These are phyloP conservation scores for Penicillium fimorum DNA, from an alignment of 495 filamentous ascomycete species.

Conservation along the genomic window DNA sequence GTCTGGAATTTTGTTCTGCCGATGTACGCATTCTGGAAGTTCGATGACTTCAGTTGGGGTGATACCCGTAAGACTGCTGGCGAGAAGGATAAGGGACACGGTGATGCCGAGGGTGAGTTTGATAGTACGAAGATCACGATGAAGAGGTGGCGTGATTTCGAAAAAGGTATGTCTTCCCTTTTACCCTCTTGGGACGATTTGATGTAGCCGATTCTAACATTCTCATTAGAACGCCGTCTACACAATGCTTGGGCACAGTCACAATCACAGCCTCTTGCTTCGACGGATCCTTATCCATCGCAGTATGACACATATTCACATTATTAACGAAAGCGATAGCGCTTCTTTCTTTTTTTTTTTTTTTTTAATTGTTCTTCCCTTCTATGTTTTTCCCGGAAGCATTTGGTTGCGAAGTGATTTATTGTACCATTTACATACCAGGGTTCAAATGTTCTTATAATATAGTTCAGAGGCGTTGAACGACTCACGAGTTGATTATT, in stretches of 20 bases:
- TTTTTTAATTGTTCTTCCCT: conserved; percentile 2
- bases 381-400: neutral
- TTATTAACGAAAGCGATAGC: conserved; percentile 25
- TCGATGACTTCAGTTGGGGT: conserved; percentile 99
- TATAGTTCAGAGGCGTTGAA: conserved; percentile 11
- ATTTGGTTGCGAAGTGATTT: conserved; percentile 18
- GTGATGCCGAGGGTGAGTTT: conserved; percentile 91
- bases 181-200: neutral
- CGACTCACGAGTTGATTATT: conserved; percentile 15
- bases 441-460: conserved; percentile 14
- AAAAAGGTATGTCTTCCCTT: conserved; percentile 58
- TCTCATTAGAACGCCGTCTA: conserved; percentile 25
- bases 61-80: conserved; percentile 95
- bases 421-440: conserved; percentile 24
- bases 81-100: conserved; percentile 80
- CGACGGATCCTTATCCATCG: conserved; percentile 21
- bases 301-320: conserved; percentile 35
- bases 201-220: conserved; percentile 6
- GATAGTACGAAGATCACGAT: conserved; percentile 98
- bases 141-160: conserved; percentile 97
- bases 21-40: conserved; percentile 97
- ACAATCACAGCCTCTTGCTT: conserved; percentile 18
- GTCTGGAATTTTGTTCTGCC: conserved; percentile 98
- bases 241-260: conserved; percentile 25
- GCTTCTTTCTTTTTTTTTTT: neutral